Conservation (phyloP, 345 rosid genomes). For the Eucalyptus tenuipes region DNA sequence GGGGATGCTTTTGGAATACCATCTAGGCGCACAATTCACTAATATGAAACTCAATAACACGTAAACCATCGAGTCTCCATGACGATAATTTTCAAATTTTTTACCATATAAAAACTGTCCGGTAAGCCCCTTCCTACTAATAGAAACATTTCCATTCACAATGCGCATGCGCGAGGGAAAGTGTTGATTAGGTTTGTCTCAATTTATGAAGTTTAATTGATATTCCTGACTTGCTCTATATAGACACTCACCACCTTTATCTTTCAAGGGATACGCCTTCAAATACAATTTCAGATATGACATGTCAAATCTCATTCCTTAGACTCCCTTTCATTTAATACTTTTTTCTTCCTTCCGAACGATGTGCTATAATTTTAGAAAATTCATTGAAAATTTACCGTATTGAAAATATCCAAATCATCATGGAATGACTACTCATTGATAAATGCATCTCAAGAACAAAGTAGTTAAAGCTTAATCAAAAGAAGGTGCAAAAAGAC, state of each 20-base stretch:
- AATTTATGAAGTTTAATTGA: too few species aligned
- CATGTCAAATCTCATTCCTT: not conserved
- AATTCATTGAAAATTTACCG: not conserved
- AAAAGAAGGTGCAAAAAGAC: not conserved
- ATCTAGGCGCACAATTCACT: not conserved
- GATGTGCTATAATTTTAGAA: too few species aligned
- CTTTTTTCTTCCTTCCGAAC: not conserved
- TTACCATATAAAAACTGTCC: not conserved
- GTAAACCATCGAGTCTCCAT: not conserved
- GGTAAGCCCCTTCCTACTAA: not conserved
- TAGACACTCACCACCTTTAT: too few species aligned
- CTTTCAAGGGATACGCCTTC: not conserved
- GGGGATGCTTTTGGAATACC: too few species aligned
- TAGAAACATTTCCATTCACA: not conserved
- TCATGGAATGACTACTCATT: not conserved
- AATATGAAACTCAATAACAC: not conserved
- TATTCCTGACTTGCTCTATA: too few species aligned
- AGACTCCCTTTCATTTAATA: not conserved
- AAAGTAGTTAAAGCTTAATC: not conserved
- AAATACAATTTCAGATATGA: not conserved
- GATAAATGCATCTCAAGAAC: not conserved
- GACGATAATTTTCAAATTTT: too few species aligned
- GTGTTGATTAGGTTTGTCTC: not conserved
- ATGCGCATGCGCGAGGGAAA: not conserved
- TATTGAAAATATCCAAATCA: too few species aligned